Percentiles rank a stretch among this genome's conserved stretches.
Conservation (phyloP, 495 filamentous ascomycete genomes). For the Paragyromitra xinjiangensis region DNA sequence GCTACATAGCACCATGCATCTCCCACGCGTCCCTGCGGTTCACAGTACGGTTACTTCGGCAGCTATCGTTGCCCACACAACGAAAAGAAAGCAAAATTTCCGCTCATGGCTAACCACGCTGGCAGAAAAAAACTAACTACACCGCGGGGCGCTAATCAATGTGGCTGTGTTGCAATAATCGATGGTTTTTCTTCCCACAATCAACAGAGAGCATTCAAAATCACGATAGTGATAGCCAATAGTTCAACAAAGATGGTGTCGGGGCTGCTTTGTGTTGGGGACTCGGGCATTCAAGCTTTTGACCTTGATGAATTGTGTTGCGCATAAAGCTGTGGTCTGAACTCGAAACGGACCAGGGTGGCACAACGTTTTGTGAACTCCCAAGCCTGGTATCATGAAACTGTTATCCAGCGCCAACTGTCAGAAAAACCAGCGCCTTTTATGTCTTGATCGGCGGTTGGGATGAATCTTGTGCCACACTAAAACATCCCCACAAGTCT, state of each 20-base stretch:
- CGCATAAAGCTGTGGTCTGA: constrained; percentile 18
- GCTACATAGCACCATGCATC: constrained; percentile 33
- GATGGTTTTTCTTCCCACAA: not conserved
- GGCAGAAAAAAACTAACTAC: not conserved
- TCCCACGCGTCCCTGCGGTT: constrained; percentile 34
- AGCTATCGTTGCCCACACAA: constrained; percentile 21
- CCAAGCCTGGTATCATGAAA: constrained; percentile 50
- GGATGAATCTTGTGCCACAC: constrained; percentile 28
- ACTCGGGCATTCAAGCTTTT: constrained; percentile 17
- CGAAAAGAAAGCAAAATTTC: not conserved
- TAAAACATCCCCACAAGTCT: constrained; percentile 26
- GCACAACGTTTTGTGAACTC: constrained; percentile 28
- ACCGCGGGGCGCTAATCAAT: constrained; percentile 10
- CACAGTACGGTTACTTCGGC: constrained; percentile 33
- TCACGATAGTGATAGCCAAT: not conserved
- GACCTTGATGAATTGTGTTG: constrained; percentile 10
- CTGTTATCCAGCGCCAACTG: constrained; percentile 49
- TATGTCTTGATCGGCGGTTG: constrained; percentile 46
- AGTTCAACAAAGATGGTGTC: not conserved
- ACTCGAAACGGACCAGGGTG: constrained; percentile 42
- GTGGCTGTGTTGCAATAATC: constrained; percentile 21
- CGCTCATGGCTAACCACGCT: not conserved
- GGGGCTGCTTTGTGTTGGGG: not conserved
- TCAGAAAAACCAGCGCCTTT: constrained; percentile 38
- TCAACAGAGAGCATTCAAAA: constrained; percentile 8